phyloP scores from a whole-genome alignment of 306 rosid species.

The Pueraria montana region DNA sequence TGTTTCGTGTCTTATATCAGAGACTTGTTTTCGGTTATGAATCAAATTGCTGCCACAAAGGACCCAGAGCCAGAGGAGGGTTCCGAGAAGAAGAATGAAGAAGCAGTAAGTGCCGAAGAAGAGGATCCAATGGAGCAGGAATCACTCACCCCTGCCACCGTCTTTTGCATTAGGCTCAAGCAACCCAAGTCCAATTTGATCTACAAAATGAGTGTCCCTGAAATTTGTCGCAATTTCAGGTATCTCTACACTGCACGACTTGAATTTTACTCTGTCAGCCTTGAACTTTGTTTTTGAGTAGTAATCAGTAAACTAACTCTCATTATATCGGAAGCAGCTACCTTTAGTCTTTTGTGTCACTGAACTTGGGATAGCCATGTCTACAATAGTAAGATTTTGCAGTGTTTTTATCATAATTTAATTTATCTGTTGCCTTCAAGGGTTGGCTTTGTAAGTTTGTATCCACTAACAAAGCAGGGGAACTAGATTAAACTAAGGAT shows the following conservation, averaged over 20 bases:
- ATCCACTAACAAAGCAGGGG: background rate
- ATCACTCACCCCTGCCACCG: too few species aligned
- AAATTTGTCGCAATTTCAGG: conserved; percentile 99
- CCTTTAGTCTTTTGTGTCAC: background rate
- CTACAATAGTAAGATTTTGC: background rate
- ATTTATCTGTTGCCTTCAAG: background rate
- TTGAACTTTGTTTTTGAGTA: background rate
- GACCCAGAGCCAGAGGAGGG: conserved; percentile 50
- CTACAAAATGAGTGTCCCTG: too few species aligned
- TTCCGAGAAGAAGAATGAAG: conserved; percentile 55
- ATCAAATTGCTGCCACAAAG: conserved; percentile 61
- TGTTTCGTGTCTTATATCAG: conserved; percentile 43
- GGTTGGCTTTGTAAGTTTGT: background rate
- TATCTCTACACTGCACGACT: conserved; percentile 7
- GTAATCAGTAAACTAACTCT: background rate
- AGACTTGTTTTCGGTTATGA: conserved; percentile 58
- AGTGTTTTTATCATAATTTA: background rate
- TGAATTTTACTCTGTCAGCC: background rate
- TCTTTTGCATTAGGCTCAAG: too few species aligned
- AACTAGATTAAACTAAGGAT: background rate
- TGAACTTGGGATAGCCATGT: conserved; percentile 14
- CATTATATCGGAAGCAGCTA: background rate
- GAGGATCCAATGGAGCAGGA: too few species aligned
- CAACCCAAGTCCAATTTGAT: too few species aligned
- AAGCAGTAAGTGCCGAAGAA: conserved; percentile 50